Evolutionary conservation across 306 rosid species (phyloP), one percentile per base, ranked within the genome.

Genomic region (Quercus parvula): DNA sequence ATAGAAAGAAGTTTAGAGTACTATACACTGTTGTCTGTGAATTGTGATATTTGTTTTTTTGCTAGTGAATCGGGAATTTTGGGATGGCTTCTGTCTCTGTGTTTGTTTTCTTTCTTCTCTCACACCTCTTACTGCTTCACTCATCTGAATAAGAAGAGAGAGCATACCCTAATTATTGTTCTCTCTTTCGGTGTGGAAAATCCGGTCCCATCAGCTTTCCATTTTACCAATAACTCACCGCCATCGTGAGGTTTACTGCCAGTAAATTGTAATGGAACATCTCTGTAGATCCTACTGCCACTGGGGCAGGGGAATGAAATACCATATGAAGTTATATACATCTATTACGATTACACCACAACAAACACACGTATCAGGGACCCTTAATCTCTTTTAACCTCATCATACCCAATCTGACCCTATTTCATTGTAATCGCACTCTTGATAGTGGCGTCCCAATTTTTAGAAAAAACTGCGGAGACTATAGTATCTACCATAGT

Each of bases 161-260:
- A 1, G 0, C 4, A 18, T 0, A 62, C 35, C 15, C 0, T 75
- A 8, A 6, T 22, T 90, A 4, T 27, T 90, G 89, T 63, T 76
- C 71, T n/a, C 3, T 17, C 54, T 71, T 85, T 41, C 0, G 0
- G 0, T 89, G 89, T 64, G 91, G 89, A 83, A 46, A 28, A 44
- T 25, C 78, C 25, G 70, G 77, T 12, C 8, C 57, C 5, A 24
- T 87, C 33, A 24, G 5, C 5, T 85, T 79, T 70, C 91, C 91
- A 35, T 85, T 79, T 79, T 19, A 85, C 79, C 15, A 77, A 1
- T 71, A 3, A 63, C 1, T 15, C 28, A 30, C 25, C 17, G 5
- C 56, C 0, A 5, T 67, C 77, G 6, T 85, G 92, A 71, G 90
- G 84, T 46, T 57, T 83, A 2, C 79, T 78, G 44, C 35, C 74